Base-by-base conservation (phyloP, 1,284 basidiomycete species). In the Fomes fomentarius region DNA sequence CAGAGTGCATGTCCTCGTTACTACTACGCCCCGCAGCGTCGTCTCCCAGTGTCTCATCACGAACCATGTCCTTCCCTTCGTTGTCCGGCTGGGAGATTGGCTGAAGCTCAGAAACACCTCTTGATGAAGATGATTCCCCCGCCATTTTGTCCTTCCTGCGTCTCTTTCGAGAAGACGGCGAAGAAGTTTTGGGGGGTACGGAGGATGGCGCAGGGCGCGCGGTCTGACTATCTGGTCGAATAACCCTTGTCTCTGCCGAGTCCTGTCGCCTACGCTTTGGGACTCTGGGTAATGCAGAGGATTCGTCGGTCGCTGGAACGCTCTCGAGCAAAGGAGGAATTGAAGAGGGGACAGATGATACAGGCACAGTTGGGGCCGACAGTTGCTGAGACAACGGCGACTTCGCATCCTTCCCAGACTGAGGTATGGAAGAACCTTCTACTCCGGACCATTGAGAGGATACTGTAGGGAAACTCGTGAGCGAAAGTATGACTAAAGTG, bases 221-320 rank as follows among this genome's bases (percentile, higher is more conserved):
- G 11, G 26, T 14, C 19, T 24, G 35, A 14, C 25, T 37, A 11
- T 19, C n/a, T 2, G 17, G 37, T 21, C 25, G 40, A 3, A 15
- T 40, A 22, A 26, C 22, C n/a, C 35, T n/a, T 1, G 37, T 12
- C 10, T 48, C 46, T 2, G 54, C 44, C 10, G 54, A 51, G 1
- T 41, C 58, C 8, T 46, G 52, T 9, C 58, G 58, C 34, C 57
- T 60, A 15, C 58, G 58, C 28, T 60, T 60, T 5, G 52, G 50
- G 11, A 52, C 50, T 37, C 38, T 21, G 14, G 39, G 33, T 6
- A 24, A 22, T 1, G 38, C 24, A 1, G 43, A 41, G 5, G 47
- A 22, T 5, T 56, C 42, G 0, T 25, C 1, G 22, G 44, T 4
- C 8, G 22, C 10, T 33, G 28, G 17, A 6, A 14, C 33, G 21